Conservation (phyloP, 2,329 filamentous ascomycete species). For the Myriosclerotinia duriaeana region DNA sequence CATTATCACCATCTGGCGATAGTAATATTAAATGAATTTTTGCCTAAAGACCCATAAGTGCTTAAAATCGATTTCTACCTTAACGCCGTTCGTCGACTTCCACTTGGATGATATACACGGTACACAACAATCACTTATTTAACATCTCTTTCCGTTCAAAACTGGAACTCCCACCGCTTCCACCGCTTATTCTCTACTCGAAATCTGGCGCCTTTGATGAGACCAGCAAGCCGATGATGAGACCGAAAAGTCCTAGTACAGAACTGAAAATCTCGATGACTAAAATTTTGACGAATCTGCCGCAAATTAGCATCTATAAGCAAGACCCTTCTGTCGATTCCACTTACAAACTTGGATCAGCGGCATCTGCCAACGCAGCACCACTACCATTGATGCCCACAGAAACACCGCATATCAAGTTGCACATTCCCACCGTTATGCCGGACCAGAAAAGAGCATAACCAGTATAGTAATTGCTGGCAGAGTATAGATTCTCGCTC, state of each 20-base stretch:
- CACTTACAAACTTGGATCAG: conserved; percentile 81
- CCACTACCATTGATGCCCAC: conserved; percentile 98
- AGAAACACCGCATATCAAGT: conserved; percentile 90
- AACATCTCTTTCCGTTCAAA: conserved; percentile 13
- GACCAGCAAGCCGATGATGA: conserved; percentile 90
- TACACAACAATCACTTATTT: conserved; percentile 25
- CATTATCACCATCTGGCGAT: conserved; percentile 26
- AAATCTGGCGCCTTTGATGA: conserved; percentile 82
- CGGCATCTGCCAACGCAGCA: conserved; percentile 92
- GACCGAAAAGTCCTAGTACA: conserved; percentile 89
- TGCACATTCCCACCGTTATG: conserved; percentile 91
- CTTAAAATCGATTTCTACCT: conserved; percentile 31
- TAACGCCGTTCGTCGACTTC: conserved; percentile 29
- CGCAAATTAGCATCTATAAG: conserved; percentile 27
- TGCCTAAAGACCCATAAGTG: conserved; percentile 23
- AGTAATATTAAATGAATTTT: conserved; percentile 26
- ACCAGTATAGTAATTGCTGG: conserved; percentile 86
- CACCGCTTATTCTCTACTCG: conserved; percentile 22
- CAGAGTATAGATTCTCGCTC: conserved; percentile 66
- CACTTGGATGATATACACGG: conserved; percentile 32
- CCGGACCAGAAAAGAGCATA: conserved; percentile 96
- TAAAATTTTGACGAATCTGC: conserved; percentile 94
- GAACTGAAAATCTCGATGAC: conserved; percentile 99
- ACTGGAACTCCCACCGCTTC: neutral
- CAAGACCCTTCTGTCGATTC: neutral